Base-by-base conservation (phyloP, 2,329 filamentous ascomycete species). In the Stachybotrys echinatus region DNA sequence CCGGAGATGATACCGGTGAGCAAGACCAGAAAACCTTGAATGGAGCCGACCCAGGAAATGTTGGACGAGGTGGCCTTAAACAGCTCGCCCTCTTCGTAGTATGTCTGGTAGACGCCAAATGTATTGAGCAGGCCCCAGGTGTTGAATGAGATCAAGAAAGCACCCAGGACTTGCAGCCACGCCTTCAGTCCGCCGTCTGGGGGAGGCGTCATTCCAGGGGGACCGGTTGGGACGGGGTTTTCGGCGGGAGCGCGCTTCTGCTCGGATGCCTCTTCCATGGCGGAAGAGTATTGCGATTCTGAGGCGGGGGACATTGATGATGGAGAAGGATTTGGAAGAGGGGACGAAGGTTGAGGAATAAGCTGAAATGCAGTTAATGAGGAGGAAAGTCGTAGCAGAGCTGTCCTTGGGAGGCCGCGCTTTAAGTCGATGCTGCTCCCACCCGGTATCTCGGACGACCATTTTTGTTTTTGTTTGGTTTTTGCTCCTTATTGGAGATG, bases 31-130 rank as follows among this genome's bases (percentile, higher is more conserved):
- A 73, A 75, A 1, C 65, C 65, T 49, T 79, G 75, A 6, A 76
- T 56, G 5, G 73, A 72, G 17, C 75, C 75, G 17, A 79, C 74
- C 60, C 62, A 63, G 1, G 58, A 59, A n/a, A 53, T 71, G 58
- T 19, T 58, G 43, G 50, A 58, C 48, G 58, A 77, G 51, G 43
- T 66, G 54, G 54, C 66, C 65, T 48, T 8, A 3, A 49, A 53
- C 8, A 58, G 46, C 18, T 44, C 62, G 10, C 62, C 69, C 31
- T 64, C 67, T 48, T 66, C 59, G 55, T 83, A 83, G 64, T 80
- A 80, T 2, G 73, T 74, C 55, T 83, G 77, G 54, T 77, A 84
- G 2, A 77, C 72, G 6, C 76, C 76, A 50, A 79, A 83, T 6
- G 74, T 57, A 50, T 60, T 68, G 31, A 67, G 49, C 3, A 71